Evolutionary conservation across 2,329 filamentous ascomycete genomes (phyloP).

Genomic region (Colletotrichum sp.): DNA sequence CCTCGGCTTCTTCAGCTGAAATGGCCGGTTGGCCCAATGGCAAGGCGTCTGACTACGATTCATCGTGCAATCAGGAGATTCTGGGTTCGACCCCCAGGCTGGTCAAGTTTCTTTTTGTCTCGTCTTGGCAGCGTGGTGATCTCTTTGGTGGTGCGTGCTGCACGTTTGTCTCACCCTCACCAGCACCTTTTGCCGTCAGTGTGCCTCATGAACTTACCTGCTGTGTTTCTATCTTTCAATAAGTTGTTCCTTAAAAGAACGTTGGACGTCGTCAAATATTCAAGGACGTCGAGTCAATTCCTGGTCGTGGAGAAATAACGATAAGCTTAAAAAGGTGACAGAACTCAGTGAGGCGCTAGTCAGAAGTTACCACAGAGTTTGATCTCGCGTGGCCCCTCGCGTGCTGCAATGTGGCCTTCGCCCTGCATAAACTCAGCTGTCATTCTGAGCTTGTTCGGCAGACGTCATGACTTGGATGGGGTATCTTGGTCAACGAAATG

Average conservation of each 20-base stretch:
- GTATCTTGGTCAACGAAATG: not conserved
- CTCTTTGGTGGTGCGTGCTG: not conserved
- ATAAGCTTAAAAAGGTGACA: constrained; percentile 14
- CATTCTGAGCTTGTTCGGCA: not conserved
- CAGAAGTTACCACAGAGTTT: not conserved
- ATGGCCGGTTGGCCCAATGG: constrained; percentile 37
- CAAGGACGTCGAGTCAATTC: not conserved
- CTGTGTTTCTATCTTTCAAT: not conserved
- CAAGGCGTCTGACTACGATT: constrained; percentile 48
- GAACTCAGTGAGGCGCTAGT: constrained; percentile 5
- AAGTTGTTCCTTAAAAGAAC: no score
- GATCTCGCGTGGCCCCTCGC: not conserved
- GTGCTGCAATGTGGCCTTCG: not conserved
- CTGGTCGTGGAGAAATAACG: not conserved
- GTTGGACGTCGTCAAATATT: not conserved
- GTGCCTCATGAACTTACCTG: not conserved
- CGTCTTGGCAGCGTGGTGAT: not conserved
- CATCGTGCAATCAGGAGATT: constrained; percentile 13
- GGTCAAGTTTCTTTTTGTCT: not conserved
- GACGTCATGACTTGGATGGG: not conserved
- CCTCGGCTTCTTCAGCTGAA: not conserved
- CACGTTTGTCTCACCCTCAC: not conserved
- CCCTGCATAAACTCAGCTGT: not conserved
- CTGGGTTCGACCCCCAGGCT: constrained; percentile 22
- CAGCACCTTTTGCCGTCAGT: not conserved